Evolutionary conservation across 192 early-diverging fungal species (phyloP).

Genomic region (Coemansia sp.): DNA sequence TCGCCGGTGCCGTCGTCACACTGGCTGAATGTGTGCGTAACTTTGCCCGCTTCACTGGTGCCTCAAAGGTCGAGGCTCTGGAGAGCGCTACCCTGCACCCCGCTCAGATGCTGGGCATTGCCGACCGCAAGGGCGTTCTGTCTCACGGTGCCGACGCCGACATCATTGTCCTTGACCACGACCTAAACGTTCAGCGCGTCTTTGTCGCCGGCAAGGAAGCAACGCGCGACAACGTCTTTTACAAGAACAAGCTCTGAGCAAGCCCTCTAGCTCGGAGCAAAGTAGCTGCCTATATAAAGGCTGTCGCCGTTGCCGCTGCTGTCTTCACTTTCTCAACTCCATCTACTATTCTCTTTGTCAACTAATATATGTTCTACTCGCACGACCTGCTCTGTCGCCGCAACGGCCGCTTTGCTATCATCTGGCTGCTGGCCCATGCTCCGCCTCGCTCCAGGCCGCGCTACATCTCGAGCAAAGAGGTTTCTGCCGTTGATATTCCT

Average conservation of each 20-base stretch:
- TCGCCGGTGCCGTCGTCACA: conserved; percentile 69
- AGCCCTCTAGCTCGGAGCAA: too few species aligned
- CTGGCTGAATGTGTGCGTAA: conserved; percentile 75
- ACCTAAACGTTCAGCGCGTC: conserved; percentile 63
- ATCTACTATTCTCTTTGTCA: neutral
- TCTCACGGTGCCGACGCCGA: conserved; percentile 73
- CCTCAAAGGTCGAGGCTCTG: conserved; percentile 71
- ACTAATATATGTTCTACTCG: conserved; percentile 39
- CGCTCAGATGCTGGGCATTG: conserved; percentile 69
- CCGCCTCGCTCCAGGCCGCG: conserved; percentile 7
- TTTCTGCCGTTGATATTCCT: conserved; percentile 24
- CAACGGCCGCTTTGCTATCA: conserved; percentile 23
- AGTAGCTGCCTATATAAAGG: neutral
- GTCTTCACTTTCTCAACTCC: neutral
- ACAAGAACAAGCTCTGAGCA: conserved; percentile 25
- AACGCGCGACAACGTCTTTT: conserved; percentile 27
- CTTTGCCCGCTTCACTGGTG: conserved; percentile 73
- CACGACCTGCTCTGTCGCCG: conserved; percentile 39
- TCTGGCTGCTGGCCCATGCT: conserved; percentile 37
- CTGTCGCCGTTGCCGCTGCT: neutral
- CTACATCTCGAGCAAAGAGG: conserved; percentile 22
- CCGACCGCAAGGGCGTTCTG: conserved; percentile 69
- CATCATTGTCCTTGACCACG: conserved; percentile 65
- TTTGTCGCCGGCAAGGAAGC: conserved; percentile 67
- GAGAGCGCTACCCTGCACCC: conserved; percentile 79